phyloP scores from a whole-genome alignment of 1,284 basidiomycete species.

The Inonotus hispidus region DNA sequence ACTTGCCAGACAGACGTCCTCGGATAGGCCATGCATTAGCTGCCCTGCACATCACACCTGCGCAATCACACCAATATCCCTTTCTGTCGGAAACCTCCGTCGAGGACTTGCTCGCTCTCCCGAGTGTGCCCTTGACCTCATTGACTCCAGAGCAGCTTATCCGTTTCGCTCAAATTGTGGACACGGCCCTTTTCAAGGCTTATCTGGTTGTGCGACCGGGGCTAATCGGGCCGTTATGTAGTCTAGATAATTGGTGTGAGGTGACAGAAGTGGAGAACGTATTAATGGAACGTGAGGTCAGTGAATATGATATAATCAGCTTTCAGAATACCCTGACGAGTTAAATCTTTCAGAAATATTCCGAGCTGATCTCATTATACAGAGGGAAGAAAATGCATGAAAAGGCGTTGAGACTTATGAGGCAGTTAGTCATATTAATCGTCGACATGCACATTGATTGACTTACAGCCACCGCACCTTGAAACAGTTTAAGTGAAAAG shows the following conservation, averaged over 20 bases:
- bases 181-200: slow-evolving; percentile 93
- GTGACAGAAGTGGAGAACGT: slow-evolving; percentile 92
- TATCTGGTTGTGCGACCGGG: slow-evolving; percentile 83
- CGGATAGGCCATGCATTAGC: slow-evolving; percentile 76
- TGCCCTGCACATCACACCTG: slow-evolving; percentile 63
- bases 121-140: slow-evolving; percentile 62
- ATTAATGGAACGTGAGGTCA: slow-evolving; percentile 73
- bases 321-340: slow-evolving; percentile 3
- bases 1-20: slow-evolving; percentile 81
- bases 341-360: slow-evolving; percentile 64
- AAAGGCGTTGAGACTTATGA: slow-evolving; percentile 80
- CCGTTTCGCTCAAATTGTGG: slow-evolving; percentile 87
- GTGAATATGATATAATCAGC: slow-evolving; percentile 20
- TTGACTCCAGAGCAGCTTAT: slow-evolving; percentile 78
- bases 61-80: slow-evolving; percentile 57
- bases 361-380: slow-evolving; percentile 89
- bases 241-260: slow-evolving; percentile 96
- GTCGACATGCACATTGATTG: background rate
- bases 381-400: slow-evolving; percentile 93
- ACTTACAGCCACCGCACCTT: background rate
- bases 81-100: slow-evolving; percentile 63
- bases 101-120: slow-evolving; percentile 71
- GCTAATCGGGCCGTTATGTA: slow-evolving; percentile 83
- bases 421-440: slow-evolving; percentile 50
- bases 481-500: slow-evolving; percentile 68